Base-by-base conservation (phyloP, 2,329 filamentous ascomycete genomes). In the Periconia macrospinosa region DNA sequence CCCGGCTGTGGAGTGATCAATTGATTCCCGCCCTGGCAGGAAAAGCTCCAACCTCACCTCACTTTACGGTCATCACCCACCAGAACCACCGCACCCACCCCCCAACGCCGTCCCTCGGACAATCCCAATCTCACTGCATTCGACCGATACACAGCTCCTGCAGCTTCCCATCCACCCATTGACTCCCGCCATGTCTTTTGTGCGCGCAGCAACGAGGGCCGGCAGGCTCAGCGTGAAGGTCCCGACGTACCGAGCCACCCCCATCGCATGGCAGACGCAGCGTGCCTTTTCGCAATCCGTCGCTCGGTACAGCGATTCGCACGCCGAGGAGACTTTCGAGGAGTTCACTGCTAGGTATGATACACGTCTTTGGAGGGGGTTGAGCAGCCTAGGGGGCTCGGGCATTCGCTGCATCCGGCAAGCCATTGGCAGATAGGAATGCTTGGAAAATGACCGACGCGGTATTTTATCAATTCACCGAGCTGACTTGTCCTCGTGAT, bases 241-340 rank as follows among this genome's bases (percentile, higher is more conserved):
- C 61, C 70, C 71, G 61, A 69, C 61, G 56, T 65, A 63, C 68
- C 71, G 70, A 58, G 65, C 63, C 53, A 61, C 62, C 30, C 63
- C 70, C 53, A 58, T 71, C 63, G 65, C 65, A 49, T 69, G 66
- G 66, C 67, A 55, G 57, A 61, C 65, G 45, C 64, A 69, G 65
- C 69, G 69, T 60, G 65, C 69, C 60, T 81, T 84, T 68, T 82
- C 82, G 67, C 82, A 81, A 69, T 78, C 78, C 64, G 80, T 72
- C 50, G 64, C 66, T 51, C 67, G 63, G 67, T 74, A 63, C 59
- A 71, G 62, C 57, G 79, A 83, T 60, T 78, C 78, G 73, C 90
- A 96, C 79, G 85, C 88, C 74, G 94, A 99, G 79, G 94, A 99
- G 87, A 96, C 90, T 71, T 99, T 96, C 70, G 94, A 99, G 83